Evolutionary conservation across 257 asterid species (phyloP), one percentile per base, ranked within the genome.

Genomic region (Solanum appendiculatum): DNA sequence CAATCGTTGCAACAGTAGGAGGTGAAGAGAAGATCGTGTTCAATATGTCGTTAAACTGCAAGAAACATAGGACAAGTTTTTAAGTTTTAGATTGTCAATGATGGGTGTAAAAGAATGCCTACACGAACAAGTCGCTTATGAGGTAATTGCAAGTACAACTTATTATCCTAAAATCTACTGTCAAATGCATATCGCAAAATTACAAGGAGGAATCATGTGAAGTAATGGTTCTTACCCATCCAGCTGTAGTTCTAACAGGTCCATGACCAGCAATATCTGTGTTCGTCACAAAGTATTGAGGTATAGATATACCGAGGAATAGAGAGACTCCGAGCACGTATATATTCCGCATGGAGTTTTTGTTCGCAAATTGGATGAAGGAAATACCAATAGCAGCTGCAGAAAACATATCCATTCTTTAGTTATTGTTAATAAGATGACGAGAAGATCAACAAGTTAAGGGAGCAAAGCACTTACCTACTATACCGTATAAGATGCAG

Each of bases 381-480:
- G 99, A 96, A 88, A 97, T 87, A 83, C 99, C 99, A 25, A 86
- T 69, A 33, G 99, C 99, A 90, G 99, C 99, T 97, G 98, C 75
- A 64, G 68, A 37, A 88, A 81, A 89, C 73, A 58, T 27, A 5
- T n/a, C 25, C 70, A 1, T 42, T 48, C 78, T 40, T 54, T 85
- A 64, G 34, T 73, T 58, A 64, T 25, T 42, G 72, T 73, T 4
- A 44, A 77, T 27, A n/a, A 83, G 64, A 75, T 16, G 54, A 36
- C 23, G 10, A 85, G 81, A 86, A 66, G 58, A 87, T 54, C 11
- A 58, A 34, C 81, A 18, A 81, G 83, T 6, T 16, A 42, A 10
- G 34, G 23, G 34, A 21, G 44, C 7, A 10, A 84, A 58, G 40
- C 27, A 90, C 99, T 93, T 86, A 97, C 99, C 99, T 77, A 96